Conservation (phyloP, 108 stramenopile genomes). For the Skeletonema costatum region DNA sequence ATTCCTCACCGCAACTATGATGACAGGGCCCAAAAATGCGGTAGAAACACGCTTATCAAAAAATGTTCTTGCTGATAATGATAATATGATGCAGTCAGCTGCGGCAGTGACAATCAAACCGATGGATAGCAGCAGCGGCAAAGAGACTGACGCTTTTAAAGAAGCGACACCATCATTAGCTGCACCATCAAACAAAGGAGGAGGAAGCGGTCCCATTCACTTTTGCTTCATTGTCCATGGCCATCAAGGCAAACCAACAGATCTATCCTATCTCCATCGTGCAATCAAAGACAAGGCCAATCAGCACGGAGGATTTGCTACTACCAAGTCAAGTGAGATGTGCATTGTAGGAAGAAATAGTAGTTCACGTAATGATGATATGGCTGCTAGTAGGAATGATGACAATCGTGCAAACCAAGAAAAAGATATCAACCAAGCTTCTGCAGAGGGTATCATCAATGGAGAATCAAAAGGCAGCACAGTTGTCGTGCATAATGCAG, state of each 20-base stretch:
- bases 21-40: neutral
- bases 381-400: neutral
- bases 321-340: constrained; percentile 12
- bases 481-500: constrained; percentile 67
- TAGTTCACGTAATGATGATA: neutral
- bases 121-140: neutral
- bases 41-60: neutral
- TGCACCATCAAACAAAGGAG: neutral
- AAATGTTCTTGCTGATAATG: neutral
- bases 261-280: constrained; percentile 26
- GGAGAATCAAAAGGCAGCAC: neutral
- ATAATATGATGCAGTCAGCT: neutral
- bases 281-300: constrained; percentile 21
- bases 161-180: neutral
- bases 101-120: neutral
- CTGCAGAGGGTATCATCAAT: neutral
- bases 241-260: constrained; percentile 30
- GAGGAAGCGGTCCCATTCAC: constrained; percentile 5
- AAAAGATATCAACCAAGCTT: neutral
- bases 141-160: neutral
- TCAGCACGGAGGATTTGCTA: constrained; percentile 5
- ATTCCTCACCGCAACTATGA: neutral
- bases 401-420: neutral
- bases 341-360: neutral
- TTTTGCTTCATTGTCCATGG: constrained; percentile 38